Percentiles rank a stretch among this genome's conserved stretches.
phyloP scores from a whole-genome alignment of 306 rosid species.

The Fragaria vesca region DNA sequence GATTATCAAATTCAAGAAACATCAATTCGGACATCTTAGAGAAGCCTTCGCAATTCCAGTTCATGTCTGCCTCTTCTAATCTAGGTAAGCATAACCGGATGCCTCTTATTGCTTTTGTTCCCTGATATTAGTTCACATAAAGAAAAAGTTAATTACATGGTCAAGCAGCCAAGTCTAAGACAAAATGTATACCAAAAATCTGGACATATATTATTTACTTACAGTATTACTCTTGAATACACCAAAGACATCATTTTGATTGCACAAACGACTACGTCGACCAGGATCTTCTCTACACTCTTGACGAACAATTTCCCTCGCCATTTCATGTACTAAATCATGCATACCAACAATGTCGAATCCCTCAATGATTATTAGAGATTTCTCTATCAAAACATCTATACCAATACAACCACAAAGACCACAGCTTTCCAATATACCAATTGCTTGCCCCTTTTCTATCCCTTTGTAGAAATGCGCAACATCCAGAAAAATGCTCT shows the following conservation, averaged over 20 bases:
- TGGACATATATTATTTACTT: background rate
- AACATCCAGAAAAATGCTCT: background rate
- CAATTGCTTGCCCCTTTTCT: background rate
- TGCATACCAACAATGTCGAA: constrained; percentile 17
- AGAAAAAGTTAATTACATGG: background rate
- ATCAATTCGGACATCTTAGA: constrained; percentile 22
- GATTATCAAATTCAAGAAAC: background rate
- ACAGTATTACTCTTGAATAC: constrained; percentile 23
- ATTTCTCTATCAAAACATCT: constrained; percentile 37
- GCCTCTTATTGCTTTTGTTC: constrained; percentile 5
- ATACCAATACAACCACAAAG: constrained; percentile 14
- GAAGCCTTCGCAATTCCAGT: constrained; percentile 15
- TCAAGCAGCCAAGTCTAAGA: too few species aligned
- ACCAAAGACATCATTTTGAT: constrained; percentile 16
- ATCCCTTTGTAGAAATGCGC: background rate
- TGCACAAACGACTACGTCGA: constrained; percentile 17
- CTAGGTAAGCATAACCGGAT: background rate
- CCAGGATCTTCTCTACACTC: background rate
- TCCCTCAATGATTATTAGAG: constrained; percentile 18
- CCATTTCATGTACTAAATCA: constrained; percentile 40
- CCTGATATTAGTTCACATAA: background rate
- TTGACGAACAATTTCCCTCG: constrained; percentile 24
- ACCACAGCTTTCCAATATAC: background rate
- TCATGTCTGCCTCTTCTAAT: constrained; percentile 4
- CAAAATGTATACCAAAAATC: too few species aligned